These are phyloP conservation scores for Chrysoporthe puriensis DNA, from an alignment of 2,329 filamentous ascomycete species.

Conservation along the genomic window DNA sequence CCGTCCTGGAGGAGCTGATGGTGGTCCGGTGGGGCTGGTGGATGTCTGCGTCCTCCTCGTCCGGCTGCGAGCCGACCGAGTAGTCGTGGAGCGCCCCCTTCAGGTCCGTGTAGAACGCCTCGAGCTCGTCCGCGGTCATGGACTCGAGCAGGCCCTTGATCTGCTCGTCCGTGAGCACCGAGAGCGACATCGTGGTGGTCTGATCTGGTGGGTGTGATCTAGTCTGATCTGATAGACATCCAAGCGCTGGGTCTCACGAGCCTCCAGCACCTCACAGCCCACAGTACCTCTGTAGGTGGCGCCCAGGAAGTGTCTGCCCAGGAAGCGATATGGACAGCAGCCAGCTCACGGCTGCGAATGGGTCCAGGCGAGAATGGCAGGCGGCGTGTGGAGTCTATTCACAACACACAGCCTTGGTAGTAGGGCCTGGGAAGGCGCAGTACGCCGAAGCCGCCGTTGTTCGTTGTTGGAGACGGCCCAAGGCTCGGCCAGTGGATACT, in stretches of 20 bases:
- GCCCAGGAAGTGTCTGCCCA: too few species aligned
- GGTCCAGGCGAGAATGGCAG: too few species aligned
- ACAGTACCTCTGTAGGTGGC: neutral
- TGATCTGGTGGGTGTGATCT: neutral
- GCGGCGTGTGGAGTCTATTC: too few species aligned
- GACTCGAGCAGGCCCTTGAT: constrained; percentile 58
- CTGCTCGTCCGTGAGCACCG: constrained; percentile 61
- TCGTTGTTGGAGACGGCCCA: too few species aligned
- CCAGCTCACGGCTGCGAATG: too few species aligned
- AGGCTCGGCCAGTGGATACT: too few species aligned
- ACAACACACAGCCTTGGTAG: too few species aligned
- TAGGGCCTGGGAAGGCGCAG: too few species aligned
- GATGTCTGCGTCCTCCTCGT: constrained; percentile 47
- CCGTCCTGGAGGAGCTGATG: constrained; percentile 51
- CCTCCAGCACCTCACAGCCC: too few species aligned
- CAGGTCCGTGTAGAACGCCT: constrained; percentile 53
- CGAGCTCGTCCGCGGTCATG: constrained; percentile 56
- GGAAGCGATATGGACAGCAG: too few species aligned
- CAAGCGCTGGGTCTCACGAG: neutral
- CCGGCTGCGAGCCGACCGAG: constrained; percentile 56
- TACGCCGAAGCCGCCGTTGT: neutral
- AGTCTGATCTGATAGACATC: neutral
- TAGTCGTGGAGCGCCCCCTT: constrained; percentile 62
- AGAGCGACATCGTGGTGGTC: constrained; percentile 54
- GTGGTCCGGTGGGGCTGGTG: constrained; percentile 60